Base-by-base conservation (phyloP, 2,329 filamentous ascomycete genomes). In the Neonectria neomacrospora region DNA sequence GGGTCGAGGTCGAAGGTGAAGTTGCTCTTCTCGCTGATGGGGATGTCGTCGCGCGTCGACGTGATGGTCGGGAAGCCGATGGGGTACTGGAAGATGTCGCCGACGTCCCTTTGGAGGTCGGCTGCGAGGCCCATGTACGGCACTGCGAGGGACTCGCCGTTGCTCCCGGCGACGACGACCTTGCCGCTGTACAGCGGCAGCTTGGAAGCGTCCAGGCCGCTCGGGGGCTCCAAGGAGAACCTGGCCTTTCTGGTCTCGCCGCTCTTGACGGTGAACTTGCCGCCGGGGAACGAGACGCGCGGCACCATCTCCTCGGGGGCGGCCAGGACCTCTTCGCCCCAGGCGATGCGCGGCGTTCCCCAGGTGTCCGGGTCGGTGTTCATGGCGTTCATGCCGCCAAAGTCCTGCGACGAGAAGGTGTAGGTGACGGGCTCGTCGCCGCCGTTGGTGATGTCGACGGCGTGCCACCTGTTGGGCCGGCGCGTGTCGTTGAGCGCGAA, bases 401-500 rank as follows among this genome's bases (percentile, higher is more conserved):
- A 55, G 34, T 26, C 58, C 55, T 60, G 50, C 11, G 39, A 22
- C 2, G 63, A 32, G 10, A 65, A 48, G 14, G 37, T 48, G 50
- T 65, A 65, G 2, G 51, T 55, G 1, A 65, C 51, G 8, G 50
- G 42, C 34, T 47, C 42, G 6, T 58, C 48, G 22, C 55, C 39
- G 23, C 59, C 63, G 39, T 65, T 65, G 28, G 51, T 58, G 12
- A 65, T 53, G 18, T 34, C 45, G 22, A 65, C 47, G 11, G 51
- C 55, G 34, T 63, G 63, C 2, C 28, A 28, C 11, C 6, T 32
- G 47, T 50, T 50, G n/a, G 83, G 79, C 61, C 80, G 67, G 26
- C 74, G 73, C 2, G 81, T 83, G 64, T 83, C 81, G 58, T 83
- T 83, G 61, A 83, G 77, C 14, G 75, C 74, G 37, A 83, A 75